phyloP scores from a whole-genome alignment of 202 grass and related monocot species.

The Eragrostis tef region DNA sequence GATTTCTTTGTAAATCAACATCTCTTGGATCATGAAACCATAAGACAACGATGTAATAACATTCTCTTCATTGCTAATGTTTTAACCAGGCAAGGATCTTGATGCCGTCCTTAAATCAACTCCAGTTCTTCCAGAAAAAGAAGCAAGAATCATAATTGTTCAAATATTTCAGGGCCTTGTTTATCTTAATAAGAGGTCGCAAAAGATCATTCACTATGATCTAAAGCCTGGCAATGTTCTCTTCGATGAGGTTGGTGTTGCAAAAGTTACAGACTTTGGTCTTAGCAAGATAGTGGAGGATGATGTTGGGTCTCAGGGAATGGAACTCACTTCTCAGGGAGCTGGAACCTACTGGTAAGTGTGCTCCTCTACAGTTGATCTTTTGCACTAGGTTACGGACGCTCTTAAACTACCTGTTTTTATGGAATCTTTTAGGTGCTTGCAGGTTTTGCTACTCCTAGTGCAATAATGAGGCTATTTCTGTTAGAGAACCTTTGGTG shows the following conservation, averaged over 20 bases:
- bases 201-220: constrained; percentile 98
- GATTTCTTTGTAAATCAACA: constrained; percentile 23
- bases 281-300: constrained; percentile 99
- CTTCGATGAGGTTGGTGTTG: constrained; percentile 87
- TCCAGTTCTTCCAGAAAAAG: constrained; percentile 96
- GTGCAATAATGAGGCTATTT: constrained; percentile 34
- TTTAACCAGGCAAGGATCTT: constrained; percentile 88
- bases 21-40: constrained; percentile 21
- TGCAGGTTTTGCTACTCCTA: constrained; percentile 33
- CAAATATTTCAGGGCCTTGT: constrained; percentile 99
- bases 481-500: neutral
- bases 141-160: constrained; percentile 98
- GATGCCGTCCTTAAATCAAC: constrained; percentile 95
- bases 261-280: constrained; percentile 99
- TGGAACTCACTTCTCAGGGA: constrained; percentile 98
- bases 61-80: constrained; percentile 41
- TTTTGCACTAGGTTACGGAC: neutral
- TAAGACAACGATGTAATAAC: constrained; percentile 38
- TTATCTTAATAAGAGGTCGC: constrained; percentile 95
- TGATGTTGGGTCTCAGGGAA: constrained; percentile 98
- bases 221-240: constrained; percentile 98
- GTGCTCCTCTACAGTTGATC: constrained; percentile 30
- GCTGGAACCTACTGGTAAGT: constrained; percentile 98
- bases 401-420: constrained; percentile 10
- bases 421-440: constrained; percentile 41